phyloP scores from a whole-genome alignment of 2,329 filamentous ascomycete genomes.

The Penicillium sp. region DNA sequence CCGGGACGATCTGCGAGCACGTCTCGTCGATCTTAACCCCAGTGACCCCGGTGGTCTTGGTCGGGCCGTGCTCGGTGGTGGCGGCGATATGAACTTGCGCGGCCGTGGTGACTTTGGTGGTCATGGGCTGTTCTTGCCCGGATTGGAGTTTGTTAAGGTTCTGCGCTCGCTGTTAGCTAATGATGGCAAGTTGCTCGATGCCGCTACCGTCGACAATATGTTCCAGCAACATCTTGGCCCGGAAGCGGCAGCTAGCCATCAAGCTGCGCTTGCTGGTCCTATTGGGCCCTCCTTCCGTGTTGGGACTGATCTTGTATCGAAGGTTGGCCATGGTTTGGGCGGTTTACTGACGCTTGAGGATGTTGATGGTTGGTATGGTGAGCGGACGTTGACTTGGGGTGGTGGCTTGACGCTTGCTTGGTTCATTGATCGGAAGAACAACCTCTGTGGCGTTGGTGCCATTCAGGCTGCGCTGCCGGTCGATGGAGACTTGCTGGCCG shows the following conservation, averaged over 20 bases:
- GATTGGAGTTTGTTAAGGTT: slow-evolving; percentile 32
- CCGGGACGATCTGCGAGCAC: slow-evolving; percentile 36
- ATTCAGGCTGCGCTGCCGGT: slow-evolving; percentile 43
- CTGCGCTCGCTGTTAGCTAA: slow-evolving; percentile 32
- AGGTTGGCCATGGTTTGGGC: slow-evolving; percentile 44
- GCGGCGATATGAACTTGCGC: slow-evolving; percentile 34
- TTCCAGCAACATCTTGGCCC: slow-evolving; percentile 31
- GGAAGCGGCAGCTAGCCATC: slow-evolving; percentile 28
- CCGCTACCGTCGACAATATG: slow-evolving; percentile 29
- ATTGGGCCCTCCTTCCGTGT: slow-evolving; percentile 40
- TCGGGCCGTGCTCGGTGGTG: slow-evolving; percentile 37
- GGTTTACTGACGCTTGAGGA: slow-evolving; percentile 46
- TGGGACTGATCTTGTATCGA: slow-evolving; percentile 33
- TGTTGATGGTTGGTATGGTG: slow-evolving; percentile 47
- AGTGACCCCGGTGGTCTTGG: slow-evolving; percentile 41
- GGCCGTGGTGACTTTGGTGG: slow-evolving; percentile 44
- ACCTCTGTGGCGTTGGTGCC: slow-evolving; percentile 46
- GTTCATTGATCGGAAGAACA: slow-evolving; percentile 53
- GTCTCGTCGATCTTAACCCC: slow-evolving; percentile 42
- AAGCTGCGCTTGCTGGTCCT: slow-evolving; percentile 33
- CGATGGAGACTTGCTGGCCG: slow-evolving; percentile 23
- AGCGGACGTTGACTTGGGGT: slow-evolving; percentile 48
- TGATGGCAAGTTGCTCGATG: slow-evolving; percentile 32
- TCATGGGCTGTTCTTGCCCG: slow-evolving; percentile 43
- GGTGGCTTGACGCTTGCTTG: slow-evolving; percentile 49